These are phyloP conservation scores for Ophiocordyceps unilateralis DNA, from an alignment of 2,329 filamentous ascomycete species.

Conservation along the genomic window DNA sequence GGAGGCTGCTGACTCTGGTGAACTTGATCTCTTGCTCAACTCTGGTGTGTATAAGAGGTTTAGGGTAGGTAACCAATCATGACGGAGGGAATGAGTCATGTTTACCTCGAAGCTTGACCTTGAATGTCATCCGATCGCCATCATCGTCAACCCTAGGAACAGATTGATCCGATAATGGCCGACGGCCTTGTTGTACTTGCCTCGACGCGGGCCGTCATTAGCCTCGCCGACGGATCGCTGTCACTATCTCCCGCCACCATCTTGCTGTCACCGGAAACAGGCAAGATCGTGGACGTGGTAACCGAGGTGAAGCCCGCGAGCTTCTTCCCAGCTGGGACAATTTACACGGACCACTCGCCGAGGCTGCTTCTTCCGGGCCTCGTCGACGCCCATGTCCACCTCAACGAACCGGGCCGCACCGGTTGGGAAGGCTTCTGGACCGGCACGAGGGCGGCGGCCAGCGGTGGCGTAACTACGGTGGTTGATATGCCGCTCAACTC, in stretches of 20 bases:
- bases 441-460: slow-evolving; percentile 82
- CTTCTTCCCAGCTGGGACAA: slow-evolving; percentile 53
- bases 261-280: slow-evolving; percentile 56
- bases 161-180: too few relatives aligned
- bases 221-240: slow-evolving; percentile 43
- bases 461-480: slow-evolving; percentile 90
- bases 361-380: slow-evolving; percentile 75
- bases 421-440: slow-evolving; percentile 99
- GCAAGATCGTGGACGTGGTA: slow-evolving; percentile 68
- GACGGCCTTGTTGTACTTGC: slow-evolving; percentile 41
- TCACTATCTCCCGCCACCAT: slow-evolving; percentile 68
- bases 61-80: too few relatives aligned
- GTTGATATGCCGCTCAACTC: slow-evolving; percentile 97
- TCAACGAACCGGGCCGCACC: slow-evolving; percentile 90
- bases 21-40: too few relatives aligned
- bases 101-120: too few relatives aligned
- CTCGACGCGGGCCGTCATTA: slow-evolving; percentile 69
- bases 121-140: too few relatives aligned
- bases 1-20: too few relatives aligned
- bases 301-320: slow-evolving; percentile 56
- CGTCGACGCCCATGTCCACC: slow-evolving; percentile 92
- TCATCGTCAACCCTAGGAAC: too few relatives aligned
- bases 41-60: too few relatives aligned
- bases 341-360: slow-evolving; percentile 73
- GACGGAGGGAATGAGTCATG: too few relatives aligned